phyloP scores from a whole-genome alignment of 2,329 filamentous ascomycete genomes.

The Paecilomyces sp. region DNA sequence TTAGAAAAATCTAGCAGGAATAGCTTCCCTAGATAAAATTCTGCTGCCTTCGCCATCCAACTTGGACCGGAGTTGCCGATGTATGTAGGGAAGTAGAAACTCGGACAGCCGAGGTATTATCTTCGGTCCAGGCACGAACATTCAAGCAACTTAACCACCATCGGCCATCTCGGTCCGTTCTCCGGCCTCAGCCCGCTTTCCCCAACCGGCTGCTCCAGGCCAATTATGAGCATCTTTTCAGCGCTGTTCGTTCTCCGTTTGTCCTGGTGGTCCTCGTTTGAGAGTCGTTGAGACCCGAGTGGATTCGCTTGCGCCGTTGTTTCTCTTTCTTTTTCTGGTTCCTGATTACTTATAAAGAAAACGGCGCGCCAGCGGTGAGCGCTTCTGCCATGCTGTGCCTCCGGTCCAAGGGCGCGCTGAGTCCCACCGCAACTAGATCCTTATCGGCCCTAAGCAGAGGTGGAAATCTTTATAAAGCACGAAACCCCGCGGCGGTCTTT shows the following conservation, averaged over 20 bases:
- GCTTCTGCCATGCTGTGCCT: background rate
- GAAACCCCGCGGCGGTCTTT: background rate
- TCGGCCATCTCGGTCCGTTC: background rate
- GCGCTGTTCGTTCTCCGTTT: background rate
- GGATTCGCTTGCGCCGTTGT: background rate
- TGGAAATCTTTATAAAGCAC: background rate
- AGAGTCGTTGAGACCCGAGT: background rate
- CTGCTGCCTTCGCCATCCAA: background rate
- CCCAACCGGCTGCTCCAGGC: background rate
- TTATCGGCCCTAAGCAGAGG: background rate
- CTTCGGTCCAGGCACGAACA: background rate
- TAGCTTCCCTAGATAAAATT: background rate
- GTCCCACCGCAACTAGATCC: constrained; percentile 1
- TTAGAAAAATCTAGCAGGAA: background rate
- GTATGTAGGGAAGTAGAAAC: background rate
- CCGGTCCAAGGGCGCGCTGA: background rate
- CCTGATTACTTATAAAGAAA: background rate
- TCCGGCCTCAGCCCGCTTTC: background rate
- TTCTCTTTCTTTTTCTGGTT: background rate
- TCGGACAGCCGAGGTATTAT: background rate
- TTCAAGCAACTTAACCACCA: too few relatives aligned
- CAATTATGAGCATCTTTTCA: background rate
- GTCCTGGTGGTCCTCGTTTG: background rate
- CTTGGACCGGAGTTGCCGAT: background rate
- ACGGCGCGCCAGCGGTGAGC: background rate